A percentile compares a stretch with the other conserved stretches of the same genome.
These are phyloP conservation scores for Physcomitrium patens DNA, from an alignment of 225 moss, liverwort and hornwort species.

Conservation along the genomic window DNA sequence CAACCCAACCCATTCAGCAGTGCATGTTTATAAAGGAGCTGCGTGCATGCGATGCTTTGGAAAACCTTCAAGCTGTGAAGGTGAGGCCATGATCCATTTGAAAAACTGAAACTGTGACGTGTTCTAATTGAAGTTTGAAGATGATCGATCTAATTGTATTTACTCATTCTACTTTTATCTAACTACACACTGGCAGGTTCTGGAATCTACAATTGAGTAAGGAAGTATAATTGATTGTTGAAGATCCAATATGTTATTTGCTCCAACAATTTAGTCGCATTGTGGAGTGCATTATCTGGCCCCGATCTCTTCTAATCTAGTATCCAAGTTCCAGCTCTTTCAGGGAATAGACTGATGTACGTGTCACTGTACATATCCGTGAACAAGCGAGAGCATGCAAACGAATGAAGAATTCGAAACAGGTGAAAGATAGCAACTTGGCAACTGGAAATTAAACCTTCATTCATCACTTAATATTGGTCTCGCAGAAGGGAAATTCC, in stretches of 20 bases:
- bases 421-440: neutral
- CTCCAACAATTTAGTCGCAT: neutral
- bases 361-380: too few relatives aligned
- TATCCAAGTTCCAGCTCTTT: neutral
- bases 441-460: too few relatives aligned
- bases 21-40: constrained; percentile 12
- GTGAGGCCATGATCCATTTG: constrained; percentile 13
- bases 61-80: constrained; percentile 21
- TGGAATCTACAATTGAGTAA: neutral
- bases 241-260: neutral
- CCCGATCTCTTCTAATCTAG: neutral
- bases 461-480: too few relatives aligned
- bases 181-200: neutral
- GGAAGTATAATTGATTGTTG: constrained; percentile 1
- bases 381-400: neutral
- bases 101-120: neutral
- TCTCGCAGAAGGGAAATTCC: neutral
- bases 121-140: neutral
- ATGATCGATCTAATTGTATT: neutral
- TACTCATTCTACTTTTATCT: neutral
- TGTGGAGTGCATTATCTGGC: constrained; percentile 10
- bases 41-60: neutral
- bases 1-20: neutral
- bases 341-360: too few relatives aligned
- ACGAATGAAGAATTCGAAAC: neutral